Evolutionary conservation across 768 basidiomycete species (phyloP).

Genomic region (Pulveroboletus ravenelii): DNA sequence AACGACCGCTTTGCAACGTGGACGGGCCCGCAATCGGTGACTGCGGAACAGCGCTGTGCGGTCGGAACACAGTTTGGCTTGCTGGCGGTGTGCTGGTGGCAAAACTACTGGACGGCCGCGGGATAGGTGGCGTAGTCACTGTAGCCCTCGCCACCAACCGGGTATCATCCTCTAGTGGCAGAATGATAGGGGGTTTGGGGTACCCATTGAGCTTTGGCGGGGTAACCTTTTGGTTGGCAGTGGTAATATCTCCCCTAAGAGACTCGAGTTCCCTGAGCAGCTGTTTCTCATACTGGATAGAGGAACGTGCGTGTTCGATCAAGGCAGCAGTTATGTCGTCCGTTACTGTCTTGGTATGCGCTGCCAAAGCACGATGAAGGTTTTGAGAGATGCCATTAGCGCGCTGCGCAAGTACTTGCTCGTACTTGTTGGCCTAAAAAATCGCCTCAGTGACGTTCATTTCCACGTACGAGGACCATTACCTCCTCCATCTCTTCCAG

Average conservation of each 20-base stretch:
- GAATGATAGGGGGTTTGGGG: slow-evolving; percentile 59
- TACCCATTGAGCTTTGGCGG: slow-evolving; percentile 43
- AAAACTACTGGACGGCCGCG: slow-evolving; percentile 19
- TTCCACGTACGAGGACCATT: slow-evolving; percentile 8
- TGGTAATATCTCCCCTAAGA: slow-evolving; percentile 68
- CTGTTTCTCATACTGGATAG: slow-evolving; percentile 89
- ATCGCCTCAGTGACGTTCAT: slow-evolving; percentile 8
- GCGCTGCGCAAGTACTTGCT: slow-evolving; percentile 77
- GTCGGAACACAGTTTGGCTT: slow-evolving; percentile 23
- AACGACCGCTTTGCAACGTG: slow-evolving; percentile 55
- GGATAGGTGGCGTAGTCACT: slow-evolving; percentile 21
- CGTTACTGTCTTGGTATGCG: slow-evolving; percentile 81
- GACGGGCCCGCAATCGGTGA: slow-evolving; percentile 57
- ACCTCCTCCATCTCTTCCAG: slow-evolving; percentile 93
- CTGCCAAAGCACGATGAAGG: slow-evolving; percentile 78
- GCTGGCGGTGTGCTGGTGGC: slow-evolving; percentile 12
- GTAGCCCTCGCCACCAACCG: slow-evolving; percentile 25
- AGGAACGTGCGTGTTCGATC: slow-evolving; percentile 89
- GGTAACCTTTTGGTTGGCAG: slow-evolving; percentile 57
- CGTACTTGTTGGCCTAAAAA: slow-evolving; percentile 81
- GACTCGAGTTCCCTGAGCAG: slow-evolving; percentile 84
- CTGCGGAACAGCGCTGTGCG: slow-evolving; percentile 37
- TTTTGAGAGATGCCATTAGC: slow-evolving; percentile 93
- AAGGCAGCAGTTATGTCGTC: slow-evolving; percentile 88
- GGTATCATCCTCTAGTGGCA: slow-evolving; percentile 59